Base-by-base conservation (phyloP, 768 basidiomycete species). In the Suillus spraguei region DNA sequence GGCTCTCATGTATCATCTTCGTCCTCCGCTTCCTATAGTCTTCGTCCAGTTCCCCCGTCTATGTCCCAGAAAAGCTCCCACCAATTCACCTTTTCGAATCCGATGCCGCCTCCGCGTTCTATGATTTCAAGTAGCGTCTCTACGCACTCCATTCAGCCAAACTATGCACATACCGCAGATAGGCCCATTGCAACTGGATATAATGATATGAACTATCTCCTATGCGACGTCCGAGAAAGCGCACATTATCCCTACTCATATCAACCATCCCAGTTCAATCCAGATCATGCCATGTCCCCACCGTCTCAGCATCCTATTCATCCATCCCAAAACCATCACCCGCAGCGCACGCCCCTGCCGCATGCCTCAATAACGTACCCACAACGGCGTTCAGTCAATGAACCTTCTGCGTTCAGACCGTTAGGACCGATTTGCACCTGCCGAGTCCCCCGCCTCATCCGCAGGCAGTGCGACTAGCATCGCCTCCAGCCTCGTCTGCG, bases 301-400 rank as follows among this genome's bases (percentile, higher is more conserved):
- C 81, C 81, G 67, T 81, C 82, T 28, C 73, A 80, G 55, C 72
- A 78, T 35, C 68, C 80, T 38, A 74, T 77, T 22, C 77, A 79
- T 67, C 66, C 77, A 36, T 73, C 77, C 49, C 66, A 72, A 39
- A 65, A 72, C 60, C 76, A 71, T 61, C 67, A 63, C 44, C 72
- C 81, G 42, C 73, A 74, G 59, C 79, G 80, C 59, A 69, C 76
- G 36, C 73, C 72, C 46, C 74, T 81, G 39, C 79, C 80, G 8
- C 81, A 85, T 60, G 74, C 79, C 10, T 70, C 82, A 47, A 67
- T 83, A 62, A 75, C 83, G 16, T 88, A 83, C 70, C 80, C 81
- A 46, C 85, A 85, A 66, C 81, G 87, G 64, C 82, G 88, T 59
- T 80, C 86, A 44, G 76, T 83, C 59, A 85, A 84, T 36, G 87